Evolutionary conservation across 2,329 filamentous ascomycete species (phyloP).

Genomic region (Dothideomycetes sp.): DNA sequence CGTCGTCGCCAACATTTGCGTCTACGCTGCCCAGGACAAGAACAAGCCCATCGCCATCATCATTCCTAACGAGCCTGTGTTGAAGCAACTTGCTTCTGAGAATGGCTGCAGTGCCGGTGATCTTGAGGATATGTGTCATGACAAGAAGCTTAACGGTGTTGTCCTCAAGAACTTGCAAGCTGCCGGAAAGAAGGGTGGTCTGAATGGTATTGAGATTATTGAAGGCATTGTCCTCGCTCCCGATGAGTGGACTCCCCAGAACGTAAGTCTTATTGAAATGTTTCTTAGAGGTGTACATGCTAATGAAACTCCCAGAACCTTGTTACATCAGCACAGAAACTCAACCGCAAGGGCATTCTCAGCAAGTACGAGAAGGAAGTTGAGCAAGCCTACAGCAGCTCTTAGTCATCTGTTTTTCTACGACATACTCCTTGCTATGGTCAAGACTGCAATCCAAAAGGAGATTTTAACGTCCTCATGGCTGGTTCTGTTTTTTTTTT

Average conservation of each 20-base stretch:
- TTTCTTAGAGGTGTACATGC: too few relatives aligned
- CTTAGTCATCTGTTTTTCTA: background rate
- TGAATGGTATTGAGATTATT: constrained; percentile 64
- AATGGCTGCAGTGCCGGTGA: constrained; percentile 54
- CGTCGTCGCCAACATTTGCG: constrained; percentile 78
- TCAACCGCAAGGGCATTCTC: constrained; percentile 42
- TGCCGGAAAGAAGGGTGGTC: constrained; percentile 55
- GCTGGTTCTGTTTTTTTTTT: background rate
- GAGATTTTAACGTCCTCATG: too few relatives aligned
- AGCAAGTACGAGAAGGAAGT: constrained; percentile 44
- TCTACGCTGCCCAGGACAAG: constrained; percentile 68
- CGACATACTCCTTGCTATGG: background rate
- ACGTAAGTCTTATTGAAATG: too few relatives aligned
- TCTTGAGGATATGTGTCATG: constrained; percentile 58
- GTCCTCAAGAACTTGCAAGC: constrained; percentile 64
- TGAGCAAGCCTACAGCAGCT: constrained; percentile 36
- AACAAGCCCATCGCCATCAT: constrained; percentile 77
- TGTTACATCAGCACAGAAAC: constrained; percentile 44
- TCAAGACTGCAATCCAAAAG: too few relatives aligned
- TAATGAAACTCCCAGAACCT: too few relatives aligned
- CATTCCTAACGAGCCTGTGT: constrained; percentile 48
- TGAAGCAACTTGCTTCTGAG: constrained; percentile 47
- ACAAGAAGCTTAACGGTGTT: constrained; percentile 53
- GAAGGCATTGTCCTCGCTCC: constrained; percentile 68
- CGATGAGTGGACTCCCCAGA: constrained; percentile 81